Base-by-base conservation (phyloP, 345 rosid genomes). In the Anacardium occidentale region DNA sequence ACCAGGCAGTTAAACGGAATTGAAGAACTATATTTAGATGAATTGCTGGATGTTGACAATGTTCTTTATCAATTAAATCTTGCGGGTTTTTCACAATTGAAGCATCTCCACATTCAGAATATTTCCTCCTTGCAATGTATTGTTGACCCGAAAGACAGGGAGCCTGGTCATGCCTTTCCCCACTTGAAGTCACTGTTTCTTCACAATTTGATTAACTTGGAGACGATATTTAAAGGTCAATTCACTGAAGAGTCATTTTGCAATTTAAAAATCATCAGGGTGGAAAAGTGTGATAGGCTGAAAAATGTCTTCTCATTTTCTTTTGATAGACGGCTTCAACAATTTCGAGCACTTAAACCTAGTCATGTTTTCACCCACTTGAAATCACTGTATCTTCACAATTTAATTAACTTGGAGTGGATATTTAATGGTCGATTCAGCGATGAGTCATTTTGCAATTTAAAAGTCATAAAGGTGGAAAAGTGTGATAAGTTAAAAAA, bases 301-400 rank as follows among this genome's bases (percentile, higher is more conserved):
- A 76, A 59, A 71, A 57, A 62, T 18, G 14, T 78, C 21, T 74
- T 80, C 68, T 60, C 78, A 14, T 62, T 66, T 34, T 73, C 80
- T 45, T 22, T 68, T 22, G 70, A 56, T 0, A 62, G 56, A 17
- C 8, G 29, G 22, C 58, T 77, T 24, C 52, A 37, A 10, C 56
- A 37, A 3, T 61, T 78, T 11, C 68, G 69, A 40, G 58, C 59
- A 13, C 11, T 78, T 24, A 26, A 56, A 0, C 55, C 73, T 18
- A 32, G 7, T 4, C n/a, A n/a, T n/a, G n/a, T n/a, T n/a, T n/a
- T n/a, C n/a, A n/a, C n/a, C 34, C 12, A 10, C 0, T 58, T 78
- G 63, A 71, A 74, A 70, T 69, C 81, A 2, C 45, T 78, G 21
- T 7, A 8, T 51, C 72, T 74, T 25, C 9, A 42, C 7, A 63